Conservation (phyloP, 768 basidiomycete genomes). For the Crucibulum laeve region DNA sequence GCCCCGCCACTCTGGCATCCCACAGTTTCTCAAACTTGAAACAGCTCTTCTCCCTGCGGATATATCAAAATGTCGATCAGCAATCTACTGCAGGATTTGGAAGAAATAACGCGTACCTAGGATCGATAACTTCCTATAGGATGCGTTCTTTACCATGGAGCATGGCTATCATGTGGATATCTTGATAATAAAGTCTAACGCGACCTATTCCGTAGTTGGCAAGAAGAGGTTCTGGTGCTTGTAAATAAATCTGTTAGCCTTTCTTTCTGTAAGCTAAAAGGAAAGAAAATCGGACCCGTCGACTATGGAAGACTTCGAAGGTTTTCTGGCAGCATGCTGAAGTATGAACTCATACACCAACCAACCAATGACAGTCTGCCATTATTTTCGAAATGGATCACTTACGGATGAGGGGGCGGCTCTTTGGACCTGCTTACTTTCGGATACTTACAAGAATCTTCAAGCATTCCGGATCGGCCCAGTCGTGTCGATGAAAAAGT, state of each 20-base stretch:
- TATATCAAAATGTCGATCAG: too few relatives aligned
- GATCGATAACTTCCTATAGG: constrained; percentile 29
- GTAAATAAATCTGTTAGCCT: constrained; percentile 11
- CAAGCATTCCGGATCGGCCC: constrained; percentile 30
- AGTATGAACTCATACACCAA: constrained; percentile 31
- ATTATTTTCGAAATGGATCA: background rate
- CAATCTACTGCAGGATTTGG: background rate
- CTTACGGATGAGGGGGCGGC: constrained; percentile 33
- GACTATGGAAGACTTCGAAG: background rate
- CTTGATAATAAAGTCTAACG: constrained; percentile 35
- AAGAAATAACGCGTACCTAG: constrained; percentile 20
- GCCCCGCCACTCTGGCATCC: constrained; percentile 23
- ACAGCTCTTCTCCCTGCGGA: constrained; percentile 13
- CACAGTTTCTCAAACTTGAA: constrained; percentile 27
- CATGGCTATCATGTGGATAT: constrained; percentile 40
- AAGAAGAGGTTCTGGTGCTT: constrained; percentile 41
- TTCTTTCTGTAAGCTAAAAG: background rate
- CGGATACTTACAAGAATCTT: constrained; percentile 30
- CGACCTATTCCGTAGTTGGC: constrained; percentile 43
- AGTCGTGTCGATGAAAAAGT: constrained; percentile 31
- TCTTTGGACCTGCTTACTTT: constrained; percentile 26
- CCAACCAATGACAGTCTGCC: background rate
- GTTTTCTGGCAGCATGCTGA: constrained; percentile 13
- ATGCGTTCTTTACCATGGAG: constrained; percentile 40
- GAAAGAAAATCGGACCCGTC: background rate